Percentiles rank a stretch among this genome's conserved stretches.
These are phyloP conservation scores for Candida maris DNA, from an alignment of 805 yeast genomes.

Conservation along the genomic window DNA sequence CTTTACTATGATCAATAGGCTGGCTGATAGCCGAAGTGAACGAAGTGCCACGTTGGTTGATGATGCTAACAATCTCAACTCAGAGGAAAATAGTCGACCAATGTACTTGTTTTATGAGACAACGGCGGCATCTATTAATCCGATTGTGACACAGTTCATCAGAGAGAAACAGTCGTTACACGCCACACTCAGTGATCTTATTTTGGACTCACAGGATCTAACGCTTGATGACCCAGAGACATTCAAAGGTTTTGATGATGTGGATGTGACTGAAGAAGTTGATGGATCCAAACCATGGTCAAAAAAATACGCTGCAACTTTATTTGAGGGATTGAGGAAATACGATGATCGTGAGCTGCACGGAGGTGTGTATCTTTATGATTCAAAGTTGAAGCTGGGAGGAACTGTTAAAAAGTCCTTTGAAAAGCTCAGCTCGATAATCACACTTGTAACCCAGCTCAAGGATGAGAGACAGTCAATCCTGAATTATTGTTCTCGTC, in stretches of 20 bases:
- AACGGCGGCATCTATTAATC: conserved; percentile 34
- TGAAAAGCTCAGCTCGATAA: conserved; percentile 34
- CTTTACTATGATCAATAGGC: conserved; percentile 33
- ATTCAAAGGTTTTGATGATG: conserved; percentile 60
- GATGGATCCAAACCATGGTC: conserved; percentile 33
- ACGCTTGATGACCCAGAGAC: conserved; percentile 75
- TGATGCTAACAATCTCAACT: conserved; percentile 14
- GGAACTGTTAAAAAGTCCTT: conserved; percentile 36
- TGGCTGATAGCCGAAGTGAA: conserved; percentile 17
- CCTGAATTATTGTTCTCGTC: conserved; percentile 68
- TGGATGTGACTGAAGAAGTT: conserved; percentile 37
- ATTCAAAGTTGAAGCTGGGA: conserved; percentile 31
- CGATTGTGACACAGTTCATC: conserved; percentile 64
- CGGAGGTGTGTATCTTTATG: conserved; percentile 33
- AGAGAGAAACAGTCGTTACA: conserved; percentile 72
- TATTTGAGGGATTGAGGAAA: conserved; percentile 44
- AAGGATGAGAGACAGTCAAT: conserved; percentile 69
- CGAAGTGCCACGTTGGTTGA: conserved; percentile 26
- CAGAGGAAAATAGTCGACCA: conserved; percentile 15
- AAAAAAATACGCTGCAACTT: conserved; percentile 47
- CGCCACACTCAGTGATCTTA: conserved; percentile 50
- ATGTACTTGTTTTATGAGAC: conserved; percentile 32
- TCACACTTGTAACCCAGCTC: conserved; percentile 49
- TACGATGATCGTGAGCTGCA: conserved; percentile 30
- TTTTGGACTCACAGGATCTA: conserved; percentile 66